These are phyloP conservation scores for Yarrowia sp. DNA, from an alignment of 805 yeast genomes.

Conservation along the genomic window DNA sequence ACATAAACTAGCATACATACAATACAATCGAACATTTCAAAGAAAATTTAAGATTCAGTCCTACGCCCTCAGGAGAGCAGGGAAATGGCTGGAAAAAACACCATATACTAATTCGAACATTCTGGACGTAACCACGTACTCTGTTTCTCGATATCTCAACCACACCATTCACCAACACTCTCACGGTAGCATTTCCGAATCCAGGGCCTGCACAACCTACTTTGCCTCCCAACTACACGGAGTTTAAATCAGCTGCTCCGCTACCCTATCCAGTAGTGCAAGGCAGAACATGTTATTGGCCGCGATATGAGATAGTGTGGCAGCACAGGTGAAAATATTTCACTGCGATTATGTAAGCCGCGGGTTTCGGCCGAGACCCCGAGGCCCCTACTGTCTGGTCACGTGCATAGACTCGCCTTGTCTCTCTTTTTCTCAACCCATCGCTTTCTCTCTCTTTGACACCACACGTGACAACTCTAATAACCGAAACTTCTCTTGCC, in stretches of 20 bases:
- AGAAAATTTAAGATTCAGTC: not conserved
- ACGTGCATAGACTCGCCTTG: not conserved
- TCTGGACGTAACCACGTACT: too few species aligned
- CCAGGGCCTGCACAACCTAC: slow-evolving; percentile 21
- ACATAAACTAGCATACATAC: slow-evolving; percentile 3
- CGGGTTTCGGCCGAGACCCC: too few species aligned
- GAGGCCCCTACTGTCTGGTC: not conserved
- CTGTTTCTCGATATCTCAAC: too few species aligned
- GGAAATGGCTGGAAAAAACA: not conserved
- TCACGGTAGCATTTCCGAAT: slow-evolving; percentile 18
- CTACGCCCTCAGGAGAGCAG: not conserved
- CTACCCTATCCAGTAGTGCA: slow-evolving; percentile 33
- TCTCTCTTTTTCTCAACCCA: not conserved
- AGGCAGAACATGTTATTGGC: slow-evolving; percentile 18
- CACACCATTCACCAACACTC: not conserved
- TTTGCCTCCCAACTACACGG: slow-evolving; percentile 13
- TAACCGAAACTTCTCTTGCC: slow-evolving; percentile 30
- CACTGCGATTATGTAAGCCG: not conserved
- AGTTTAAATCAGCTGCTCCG: slow-evolving; percentile 27
- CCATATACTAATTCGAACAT: not conserved
- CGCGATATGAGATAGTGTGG: not conserved
- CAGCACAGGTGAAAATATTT: not conserved
- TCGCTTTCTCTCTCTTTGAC: not conserved
- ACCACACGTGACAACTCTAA: slow-evolving; percentile 1
- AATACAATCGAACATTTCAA: not conserved